Base-by-base conservation (phyloP, 2,329 filamentous ascomycete genomes). In the Clarireedia monteithiana region DNA sequence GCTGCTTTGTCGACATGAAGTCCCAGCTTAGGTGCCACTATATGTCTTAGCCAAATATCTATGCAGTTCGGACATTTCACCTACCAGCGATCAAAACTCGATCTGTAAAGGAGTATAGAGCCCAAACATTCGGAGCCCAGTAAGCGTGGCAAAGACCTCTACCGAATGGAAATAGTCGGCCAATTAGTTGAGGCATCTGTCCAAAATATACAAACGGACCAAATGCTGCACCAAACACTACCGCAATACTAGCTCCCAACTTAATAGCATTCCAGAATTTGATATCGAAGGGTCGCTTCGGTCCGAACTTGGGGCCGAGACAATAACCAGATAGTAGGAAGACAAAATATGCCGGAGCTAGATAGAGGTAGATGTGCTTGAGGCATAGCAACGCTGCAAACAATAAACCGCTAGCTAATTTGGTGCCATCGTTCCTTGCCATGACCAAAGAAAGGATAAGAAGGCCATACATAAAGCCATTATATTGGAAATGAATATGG, bases 401-500 rank as follows among this genome's bases (percentile, higher is more conserved):
- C 6, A 91, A 72, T 2, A 95, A 75, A 0, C 91, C 94, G 64
- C 91, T 94, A 47, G 77, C 75, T 12, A 97, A 78, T 36, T 94
- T 76, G 0, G 88, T 88, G 2, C 86, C 86, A 67, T 81, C 83
- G 64, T 85, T 83, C 50, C 89, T 84, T 6, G 91, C 90, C 58
- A 95, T 75, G 1, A 95, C 87, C 48, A 99, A 79, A 2, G 94
- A 97, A 53, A 92, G 77, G 39, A 97, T 81, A 50, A 99, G 77
- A 45, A 97, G 76, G 39, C 94, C 94, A 70, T 97, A 99, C 73
- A 99, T 83, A 73, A 91, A 91, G 42, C 94, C 92, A 75, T 99
- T 99, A 76, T 99, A 99, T 76, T 99, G 94, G 71, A 99, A 99
- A 71, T 96, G 91, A 62, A 96, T 92, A 70, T 99, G 94, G 68